Conservation (phyloP, 2,329 filamentous ascomycete genomes). For the Alternaria gaisen region DNA sequence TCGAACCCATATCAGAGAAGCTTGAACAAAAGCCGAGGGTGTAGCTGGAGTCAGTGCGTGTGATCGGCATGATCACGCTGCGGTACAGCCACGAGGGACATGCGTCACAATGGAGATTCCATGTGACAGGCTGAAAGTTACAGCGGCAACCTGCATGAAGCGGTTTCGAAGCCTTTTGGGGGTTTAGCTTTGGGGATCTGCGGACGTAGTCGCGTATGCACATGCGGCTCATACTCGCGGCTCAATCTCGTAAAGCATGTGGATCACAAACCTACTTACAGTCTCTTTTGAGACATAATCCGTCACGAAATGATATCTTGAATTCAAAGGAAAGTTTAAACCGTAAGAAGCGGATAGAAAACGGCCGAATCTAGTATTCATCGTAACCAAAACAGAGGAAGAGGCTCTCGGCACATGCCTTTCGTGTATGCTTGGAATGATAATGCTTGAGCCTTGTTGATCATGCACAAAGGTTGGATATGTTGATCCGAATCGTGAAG, state of each 20-base stretch:
- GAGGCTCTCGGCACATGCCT: background rate
- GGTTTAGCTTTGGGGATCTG: background rate
- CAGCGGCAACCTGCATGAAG: background rate
- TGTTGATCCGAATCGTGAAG: background rate
- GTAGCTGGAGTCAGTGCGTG: background rate
- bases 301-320: background rate
- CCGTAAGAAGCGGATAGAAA: background rate
- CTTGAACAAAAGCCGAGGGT: background rate
- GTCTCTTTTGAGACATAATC: background rate
- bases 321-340: background rate
- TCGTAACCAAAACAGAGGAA: background rate
- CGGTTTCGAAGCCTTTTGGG: background rate
- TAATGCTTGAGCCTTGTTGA: background rate
- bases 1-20: background rate
- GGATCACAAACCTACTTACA: background rate
- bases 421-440: background rate
- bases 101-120: background rate
- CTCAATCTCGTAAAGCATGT: background rate
- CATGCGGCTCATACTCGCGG: background rate
- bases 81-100: background rate
- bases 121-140: background rate
- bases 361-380: background rate
- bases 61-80: constrained; percentile 1
- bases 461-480: background rate
- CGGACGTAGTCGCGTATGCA: background rate